These are phyloP conservation scores for Annona cherimola DNA, from an alignment of 164 flowering plant species.

Conservation along the genomic window DNA sequence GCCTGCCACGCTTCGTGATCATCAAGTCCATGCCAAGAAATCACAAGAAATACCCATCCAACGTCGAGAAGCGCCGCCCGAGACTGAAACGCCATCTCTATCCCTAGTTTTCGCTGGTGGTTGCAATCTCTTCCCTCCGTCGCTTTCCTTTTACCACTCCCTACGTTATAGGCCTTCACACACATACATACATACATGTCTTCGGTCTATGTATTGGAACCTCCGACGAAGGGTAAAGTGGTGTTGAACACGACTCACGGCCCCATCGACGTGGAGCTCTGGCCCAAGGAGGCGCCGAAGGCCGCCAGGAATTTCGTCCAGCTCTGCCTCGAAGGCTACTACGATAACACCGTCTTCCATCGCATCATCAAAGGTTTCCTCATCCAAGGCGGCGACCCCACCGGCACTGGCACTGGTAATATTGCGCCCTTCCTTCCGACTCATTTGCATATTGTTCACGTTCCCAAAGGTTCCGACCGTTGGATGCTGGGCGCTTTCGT, in stretches of 20 bases:
- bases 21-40: no score
- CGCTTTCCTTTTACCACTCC: slow-evolving; percentile 12
- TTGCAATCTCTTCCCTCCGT: not conserved
- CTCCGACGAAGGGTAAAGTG: slow-evolving; percentile 95
- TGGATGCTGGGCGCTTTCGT: not conserved
- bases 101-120: no score
- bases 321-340: slow-evolving; percentile 89
- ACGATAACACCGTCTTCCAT: slow-evolving; percentile 81
- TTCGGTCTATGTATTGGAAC: slow-evolving; percentile 75
- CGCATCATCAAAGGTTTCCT: slow-evolving; percentile 84
- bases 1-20: no score
- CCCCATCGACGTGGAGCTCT: slow-evolving; percentile 85
- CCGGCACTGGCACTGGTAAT: slow-evolving; percentile 76
- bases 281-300: slow-evolving; percentile 98
- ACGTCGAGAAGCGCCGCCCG: no score
- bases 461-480: not conserved
- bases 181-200: slow-evolving; percentile 42
- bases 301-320: slow-evolving; percentile 90
- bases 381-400: slow-evolving; percentile 93
- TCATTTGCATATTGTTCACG: not conserved
- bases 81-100: no score
- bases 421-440: not conserved
- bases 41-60: no score
- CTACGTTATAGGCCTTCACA: not conserved
- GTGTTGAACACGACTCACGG: slow-evolving; percentile 70